Evolutionary conservation across 1,139 yeast genomes (phyloP).

Genomic region (Candida sanyaensis): DNA sequence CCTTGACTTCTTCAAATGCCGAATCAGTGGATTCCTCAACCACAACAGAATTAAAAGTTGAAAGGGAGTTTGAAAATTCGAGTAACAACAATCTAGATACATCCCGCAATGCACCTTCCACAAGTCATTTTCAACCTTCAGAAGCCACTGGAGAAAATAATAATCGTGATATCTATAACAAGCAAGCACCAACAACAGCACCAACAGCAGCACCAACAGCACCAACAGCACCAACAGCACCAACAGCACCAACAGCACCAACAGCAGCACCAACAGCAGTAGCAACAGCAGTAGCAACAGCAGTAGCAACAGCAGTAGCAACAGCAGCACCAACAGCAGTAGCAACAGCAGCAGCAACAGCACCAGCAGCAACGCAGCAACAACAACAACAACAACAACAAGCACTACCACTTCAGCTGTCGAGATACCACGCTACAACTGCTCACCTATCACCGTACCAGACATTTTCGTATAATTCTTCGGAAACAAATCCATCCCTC

Average conservation of each 20-base stretch:
- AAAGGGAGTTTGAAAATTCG: neutral
- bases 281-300: neutral
- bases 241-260: neutral
- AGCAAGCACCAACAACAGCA: neutral
- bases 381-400: neutral
- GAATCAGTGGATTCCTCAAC: neutral
- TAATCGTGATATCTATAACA: neutral
- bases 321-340: neutral
- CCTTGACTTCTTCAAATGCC: slow-evolving; percentile 15
- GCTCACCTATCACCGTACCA: slow-evolving; percentile 2
- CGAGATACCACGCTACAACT: neutral
- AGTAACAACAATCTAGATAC: too few species aligned
- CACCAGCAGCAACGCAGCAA: neutral
- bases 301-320: neutral
- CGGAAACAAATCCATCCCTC: slow-evolving; percentile 26
- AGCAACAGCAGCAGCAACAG: neutral
- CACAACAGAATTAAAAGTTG: neutral
- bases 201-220: neutral
- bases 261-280: neutral
- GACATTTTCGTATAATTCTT: slow-evolving; percentile 12
- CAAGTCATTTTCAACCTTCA: neutral
- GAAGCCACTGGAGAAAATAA: slow-evolving; percentile 1
- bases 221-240: neutral
- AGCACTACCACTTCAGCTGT: slow-evolving; percentile 5
- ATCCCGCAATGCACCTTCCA: neutral